phyloP scores from a whole-genome alignment of 371 early-diverging fungal genomes.

The Phascolomyces articulosus region DNA sequence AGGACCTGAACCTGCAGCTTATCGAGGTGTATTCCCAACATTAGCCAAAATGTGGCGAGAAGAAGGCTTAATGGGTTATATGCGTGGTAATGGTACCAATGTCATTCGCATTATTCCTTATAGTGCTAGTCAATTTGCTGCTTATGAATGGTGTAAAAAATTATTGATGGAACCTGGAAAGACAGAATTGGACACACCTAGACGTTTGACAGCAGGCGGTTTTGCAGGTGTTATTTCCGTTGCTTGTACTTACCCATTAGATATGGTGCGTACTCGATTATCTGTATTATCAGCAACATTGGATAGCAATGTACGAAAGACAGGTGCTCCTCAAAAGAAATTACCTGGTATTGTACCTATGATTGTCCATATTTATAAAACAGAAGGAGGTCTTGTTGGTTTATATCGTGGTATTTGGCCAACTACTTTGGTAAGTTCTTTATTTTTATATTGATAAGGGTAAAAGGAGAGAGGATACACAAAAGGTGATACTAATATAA shows the following conservation, averaged over 20 bases:
- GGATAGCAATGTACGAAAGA: slow-evolving; percentile 13
- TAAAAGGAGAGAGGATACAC: not conserved
- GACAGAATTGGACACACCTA: slow-evolving; percentile 72
- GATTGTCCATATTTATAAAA: slow-evolving; percentile 66
- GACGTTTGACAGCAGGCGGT: slow-evolving; percentile 80
- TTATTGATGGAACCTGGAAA: slow-evolving; percentile 70
- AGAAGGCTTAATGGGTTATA: slow-evolving; percentile 84
- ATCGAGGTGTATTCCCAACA: slow-evolving; percentile 74
- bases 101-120: slow-evolving; percentile 93
- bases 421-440: slow-evolving; percentile 68
- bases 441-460: not conserved
- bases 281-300: slow-evolving; percentile 72
- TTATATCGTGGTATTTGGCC: slow-evolving; percentile 85
- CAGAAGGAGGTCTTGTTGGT: slow-evolving; percentile 83
- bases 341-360: slow-evolving; percentile 75
- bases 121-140: slow-evolving; percentile 88
- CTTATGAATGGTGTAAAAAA: slow-evolving; percentile 79
- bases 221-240: slow-evolving; percentile 85
- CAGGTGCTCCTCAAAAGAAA: slow-evolving; percentile 32
- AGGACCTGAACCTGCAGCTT: slow-evolving; percentile 68
- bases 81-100: slow-evolving; percentile 94
- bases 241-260: slow-evolving; percentile 86
- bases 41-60: slow-evolving; percentile 84
- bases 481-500: too few species aligned
- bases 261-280: slow-evolving; percentile 86